Evolutionary conservation across 192 early-diverging fungal genomes (phyloP).

Genomic region (Coemansia sp.): DNA sequence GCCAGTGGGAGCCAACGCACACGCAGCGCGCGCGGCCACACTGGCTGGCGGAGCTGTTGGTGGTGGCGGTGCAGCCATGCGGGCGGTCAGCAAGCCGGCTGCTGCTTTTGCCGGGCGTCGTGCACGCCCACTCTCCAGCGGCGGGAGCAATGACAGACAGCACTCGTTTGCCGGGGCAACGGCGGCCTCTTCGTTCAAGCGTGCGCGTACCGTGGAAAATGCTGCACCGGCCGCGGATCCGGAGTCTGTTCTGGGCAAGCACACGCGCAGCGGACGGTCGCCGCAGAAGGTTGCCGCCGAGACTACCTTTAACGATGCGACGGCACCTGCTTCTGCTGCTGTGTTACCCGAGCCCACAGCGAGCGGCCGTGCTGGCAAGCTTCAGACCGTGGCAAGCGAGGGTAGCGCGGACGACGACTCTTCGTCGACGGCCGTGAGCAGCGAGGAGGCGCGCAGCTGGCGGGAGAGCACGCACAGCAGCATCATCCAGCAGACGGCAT

Average conservation of each 20-base stretch:
- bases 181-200: constrained; percentile 17
- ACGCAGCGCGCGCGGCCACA: neutral
- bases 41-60: constrained; percentile 1
- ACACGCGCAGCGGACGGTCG: constrained; percentile 38
- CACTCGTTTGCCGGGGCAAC: neutral
- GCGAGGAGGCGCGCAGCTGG: constrained; percentile 8
- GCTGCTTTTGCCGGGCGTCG: constrained; percentile 31
- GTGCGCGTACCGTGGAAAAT: constrained; percentile 13
- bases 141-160: constrained; percentile 1
- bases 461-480: constrained; percentile 4
- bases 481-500: neutral
- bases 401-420: neutral
- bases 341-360: neutral
- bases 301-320: neutral
- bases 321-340: neutral
- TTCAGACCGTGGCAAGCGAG: neutral
- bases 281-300: neutral
- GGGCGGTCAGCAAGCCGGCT: constrained; percentile 43
- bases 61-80: neutral
- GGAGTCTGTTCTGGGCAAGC: constrained; percentile 31
- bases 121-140: constrained; percentile 2
- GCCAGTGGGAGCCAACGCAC: neutral
- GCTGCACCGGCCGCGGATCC: neutral
- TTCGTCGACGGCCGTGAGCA: constrained; percentile 17
- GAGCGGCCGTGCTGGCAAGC: neutral